Base-by-base conservation (phyloP, 2,329 filamentous ascomycete species). In the Zasmidium citrigriseum region DNA sequence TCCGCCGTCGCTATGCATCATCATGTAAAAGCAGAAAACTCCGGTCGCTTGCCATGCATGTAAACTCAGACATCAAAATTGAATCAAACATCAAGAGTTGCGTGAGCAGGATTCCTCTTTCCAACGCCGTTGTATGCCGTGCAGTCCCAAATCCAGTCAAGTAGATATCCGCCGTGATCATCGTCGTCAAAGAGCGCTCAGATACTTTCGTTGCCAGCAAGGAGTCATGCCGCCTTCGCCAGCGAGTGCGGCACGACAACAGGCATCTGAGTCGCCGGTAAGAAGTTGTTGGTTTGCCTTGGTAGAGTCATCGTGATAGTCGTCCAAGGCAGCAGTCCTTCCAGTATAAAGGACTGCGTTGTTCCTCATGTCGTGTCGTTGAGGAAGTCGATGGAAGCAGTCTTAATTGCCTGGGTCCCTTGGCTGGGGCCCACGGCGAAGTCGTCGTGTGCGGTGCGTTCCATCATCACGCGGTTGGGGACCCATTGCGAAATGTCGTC, bases 371-470 rank as follows among this genome's bases (percentile, higher is more conserved):
- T n/a, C n/a, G n/a, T n/a, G n/a, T n/a, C n/a, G n/a, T n/a, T n/a
- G n/a, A n/a, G n/a, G n/a, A n/a, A n/a, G n/a, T n/a, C n/a, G n/a
- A n/a, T n/a, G n/a, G n/a, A n/a, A n/a, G n/a, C n/a, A n/a, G n/a
- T 45, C 25, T 49, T 49, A 49, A 25, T 60, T 59, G 21, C 62
- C 62, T 11, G 58, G 60, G 44, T 64, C 64, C n/a, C 61, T 22
- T 24, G 64, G 64, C 29, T 64, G 59, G 21, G 57, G 59, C 12
- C 56, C 59, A n/a, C 27, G 25, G 25, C 27, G 34, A 16, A 47
- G 21, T 18, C 46, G 46, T 27, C 25, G 21, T 25, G 16, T 23
- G 24, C 46, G 46, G n/a, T 10, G 3, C 22, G 24, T 49, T 5
- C 46, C 46, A 25, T 49, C 46, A 49, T 49, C 46, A 10, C 22